Evolutionary conservation across 2,329 filamentous ascomycete genomes (phyloP).

Genomic region (Paecilomyces variotii): DNA sequence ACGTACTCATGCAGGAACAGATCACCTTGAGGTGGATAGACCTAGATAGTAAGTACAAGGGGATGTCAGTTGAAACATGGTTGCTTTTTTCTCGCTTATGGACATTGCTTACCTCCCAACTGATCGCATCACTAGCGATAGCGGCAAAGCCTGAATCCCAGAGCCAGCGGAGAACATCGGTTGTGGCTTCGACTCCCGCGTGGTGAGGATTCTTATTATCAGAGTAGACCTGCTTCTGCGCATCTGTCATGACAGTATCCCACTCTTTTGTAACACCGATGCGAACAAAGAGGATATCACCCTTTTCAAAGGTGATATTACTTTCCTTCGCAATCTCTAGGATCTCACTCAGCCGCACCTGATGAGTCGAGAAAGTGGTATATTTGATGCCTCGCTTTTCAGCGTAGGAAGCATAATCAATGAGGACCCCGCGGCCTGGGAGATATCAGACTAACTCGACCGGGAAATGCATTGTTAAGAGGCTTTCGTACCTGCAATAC

Average conservation of each 20-base stretch:
- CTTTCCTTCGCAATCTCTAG: constrained; percentile 34
- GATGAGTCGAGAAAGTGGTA: constrained; percentile 34
- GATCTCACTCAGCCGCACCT: constrained; percentile 28
- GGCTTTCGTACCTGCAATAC: constrained; percentile 30
- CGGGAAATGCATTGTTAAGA: background rate
- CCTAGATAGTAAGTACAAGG: constrained; percentile 10
- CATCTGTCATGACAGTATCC: constrained; percentile 30
- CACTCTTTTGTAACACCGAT: constrained; percentile 35
- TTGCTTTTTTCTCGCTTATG: background rate
- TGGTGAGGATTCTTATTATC: constrained; percentile 33
- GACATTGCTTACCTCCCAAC: constrained; percentile 40
- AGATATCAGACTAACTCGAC: background rate
- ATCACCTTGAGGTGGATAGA: constrained; percentile 35
- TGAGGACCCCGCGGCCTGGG: constrained; percentile 43
- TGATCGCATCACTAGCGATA: constrained; percentile 50
- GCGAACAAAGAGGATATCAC: constrained; percentile 48
- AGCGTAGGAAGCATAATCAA: constrained; percentile 44
- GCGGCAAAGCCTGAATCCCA: constrained; percentile 52
- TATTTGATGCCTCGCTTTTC: constrained; percentile 32
- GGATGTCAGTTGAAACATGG: constrained; percentile 5
- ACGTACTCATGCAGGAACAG: constrained; percentile 41
- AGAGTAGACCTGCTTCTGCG: constrained; percentile 22
- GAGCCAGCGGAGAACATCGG: constrained; percentile 48
- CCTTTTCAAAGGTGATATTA: constrained; percentile 39
- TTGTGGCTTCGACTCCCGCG: constrained; percentile 43